Conservation (phyloP, 768 basidiomycete species). For the Hericium rajendrae region DNA sequence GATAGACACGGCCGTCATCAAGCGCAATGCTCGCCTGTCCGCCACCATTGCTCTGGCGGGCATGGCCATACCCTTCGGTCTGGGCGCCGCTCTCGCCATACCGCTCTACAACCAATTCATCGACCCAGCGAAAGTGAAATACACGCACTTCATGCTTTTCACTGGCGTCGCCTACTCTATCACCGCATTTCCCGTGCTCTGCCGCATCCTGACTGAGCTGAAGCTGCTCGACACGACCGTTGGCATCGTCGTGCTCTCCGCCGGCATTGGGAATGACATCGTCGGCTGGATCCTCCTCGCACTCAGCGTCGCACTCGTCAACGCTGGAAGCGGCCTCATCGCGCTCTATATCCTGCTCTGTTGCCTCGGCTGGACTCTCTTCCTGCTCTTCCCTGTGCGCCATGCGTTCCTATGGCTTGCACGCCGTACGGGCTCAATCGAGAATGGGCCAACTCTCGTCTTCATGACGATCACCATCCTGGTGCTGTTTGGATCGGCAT, state of each 20-base stretch:
- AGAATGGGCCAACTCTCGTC: conserved; percentile 76
- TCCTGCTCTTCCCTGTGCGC: conserved; percentile 64
- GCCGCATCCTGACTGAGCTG: conserved; percentile 82
- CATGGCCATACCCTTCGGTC: conserved; percentile 79
- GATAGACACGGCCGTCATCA: conserved; percentile 75
- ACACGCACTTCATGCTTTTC: conserved; percentile 91
- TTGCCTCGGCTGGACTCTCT: conserved; percentile 72
- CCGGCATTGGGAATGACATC: conserved; percentile 86
- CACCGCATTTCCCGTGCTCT: conserved; percentile 79
- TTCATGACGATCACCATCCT: conserved; percentile 85
- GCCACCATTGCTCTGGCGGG: conserved; percentile 69
- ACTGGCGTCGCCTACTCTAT: conserved; percentile 87
- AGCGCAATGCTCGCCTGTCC: conserved; percentile 63
- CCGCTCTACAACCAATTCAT: conserved; percentile 74
- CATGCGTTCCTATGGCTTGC: conserved; percentile 62
- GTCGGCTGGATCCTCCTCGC: conserved; percentile 75
- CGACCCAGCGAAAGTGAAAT: conserved; percentile 45
- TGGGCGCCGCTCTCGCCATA: conserved; percentile 63
- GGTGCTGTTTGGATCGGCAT: conserved; percentile 76
- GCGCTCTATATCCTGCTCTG: conserved; percentile 79
- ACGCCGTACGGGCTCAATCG: conserved; percentile 64
- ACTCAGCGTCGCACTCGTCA: conserved; percentile 85
- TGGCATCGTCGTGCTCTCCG: conserved; percentile 86
- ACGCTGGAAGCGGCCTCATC: conserved; percentile 71
- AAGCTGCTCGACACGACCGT: conserved; percentile 88